A percentile compares a stretch with the other conserved stretches of the same genome.
phyloP scores from a whole-genome alignment of 2,329 filamentous ascomycete species.

The Nemania sp. region DNA sequence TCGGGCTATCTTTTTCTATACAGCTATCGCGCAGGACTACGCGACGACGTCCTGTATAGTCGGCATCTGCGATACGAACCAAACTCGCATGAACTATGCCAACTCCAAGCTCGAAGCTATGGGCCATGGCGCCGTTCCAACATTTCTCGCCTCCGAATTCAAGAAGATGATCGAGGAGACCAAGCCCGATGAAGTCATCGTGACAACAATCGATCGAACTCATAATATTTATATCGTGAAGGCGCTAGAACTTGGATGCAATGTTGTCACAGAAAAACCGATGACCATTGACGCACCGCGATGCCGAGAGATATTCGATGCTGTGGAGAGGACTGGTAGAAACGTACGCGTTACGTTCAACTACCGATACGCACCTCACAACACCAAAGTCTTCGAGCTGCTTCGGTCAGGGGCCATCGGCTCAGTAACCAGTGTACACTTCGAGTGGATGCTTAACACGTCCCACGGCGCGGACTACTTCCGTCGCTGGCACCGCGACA shows the following conservation, averaged over 20 bases:
- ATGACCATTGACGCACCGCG: constrained; percentile 72
- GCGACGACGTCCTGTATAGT: constrained; percentile 63
- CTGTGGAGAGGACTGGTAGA: constrained; percentile 62
- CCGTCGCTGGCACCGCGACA: constrained; percentile 72
- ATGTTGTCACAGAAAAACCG: constrained; percentile 73
- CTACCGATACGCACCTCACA: constrained; percentile 74
- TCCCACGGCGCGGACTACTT: constrained; percentile 73
- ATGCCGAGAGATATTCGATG: constrained; percentile 66
- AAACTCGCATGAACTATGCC: constrained; percentile 69
- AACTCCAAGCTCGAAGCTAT: constrained; percentile 61
- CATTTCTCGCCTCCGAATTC: constrained; percentile 66
- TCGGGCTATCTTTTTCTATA: constrained; percentile 71
- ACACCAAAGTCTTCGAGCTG: constrained; percentile 69
- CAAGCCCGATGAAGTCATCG: constrained; percentile 70
- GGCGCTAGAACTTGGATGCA: constrained; percentile 69
- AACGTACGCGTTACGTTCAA: constrained; percentile 71
- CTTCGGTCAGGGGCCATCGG: constrained; percentile 67
- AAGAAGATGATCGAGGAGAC: constrained; percentile 69
- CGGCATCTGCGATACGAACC: constrained; percentile 70
- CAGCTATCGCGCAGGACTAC: constrained; percentile 67
- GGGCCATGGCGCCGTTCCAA: constrained; percentile 63
- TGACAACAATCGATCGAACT: constrained; percentile 72
- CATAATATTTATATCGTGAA: constrained; percentile 71
- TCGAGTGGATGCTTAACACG: constrained; percentile 74
- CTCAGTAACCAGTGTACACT: constrained; percentile 67